phyloP scores from a whole-genome alignment of 129 eudicot genomes.

The carrot (Daucus carota) region DNA sequence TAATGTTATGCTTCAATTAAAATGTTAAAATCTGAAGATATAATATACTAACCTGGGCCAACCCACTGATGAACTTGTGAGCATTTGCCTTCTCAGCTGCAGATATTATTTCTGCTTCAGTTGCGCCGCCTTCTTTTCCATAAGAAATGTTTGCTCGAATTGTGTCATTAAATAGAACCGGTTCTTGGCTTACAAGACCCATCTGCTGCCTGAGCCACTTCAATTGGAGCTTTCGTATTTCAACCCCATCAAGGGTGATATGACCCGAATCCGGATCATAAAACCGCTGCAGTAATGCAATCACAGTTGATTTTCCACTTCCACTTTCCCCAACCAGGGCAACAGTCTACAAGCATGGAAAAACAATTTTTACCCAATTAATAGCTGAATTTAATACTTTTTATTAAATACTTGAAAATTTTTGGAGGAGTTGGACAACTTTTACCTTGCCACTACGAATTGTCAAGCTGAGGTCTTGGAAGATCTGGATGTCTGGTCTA shows the following conservation, averaged over 20 bases:
- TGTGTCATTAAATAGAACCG: constrained; percentile 56
- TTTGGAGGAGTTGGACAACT: background rate
- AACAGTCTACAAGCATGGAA: constrained; percentile 32
- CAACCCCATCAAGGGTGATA: constrained; percentile 52
- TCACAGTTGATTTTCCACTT: constrained; percentile 65
- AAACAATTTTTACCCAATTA: background rate
- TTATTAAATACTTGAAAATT: background rate
- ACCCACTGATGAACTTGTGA: constrained; percentile 54
- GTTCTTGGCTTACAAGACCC: constrained; percentile 80
- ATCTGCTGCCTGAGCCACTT: constrained; percentile 75
- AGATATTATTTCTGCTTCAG: constrained; percentile 54
- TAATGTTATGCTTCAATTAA: background rate
- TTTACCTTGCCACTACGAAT: constrained; percentile 67
- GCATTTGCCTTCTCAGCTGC: constrained; percentile 74
- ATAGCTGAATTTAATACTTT: background rate
- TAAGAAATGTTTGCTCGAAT: constrained; percentile 64
- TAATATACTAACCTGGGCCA: constrained; percentile 32
- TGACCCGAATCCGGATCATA: constrained; percentile 60
- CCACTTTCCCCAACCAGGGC: constrained; percentile 80
- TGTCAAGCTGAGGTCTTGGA: constrained; percentile 51
- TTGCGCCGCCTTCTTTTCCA: constrained; percentile 61
- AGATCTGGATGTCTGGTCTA: constrained; percentile 65
- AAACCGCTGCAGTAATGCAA: constrained; percentile 56
- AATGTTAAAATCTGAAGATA: background rate
- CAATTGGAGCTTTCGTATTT: constrained; percentile 45